These are phyloP conservation scores for Carex sylvatica DNA, from an alignment of 202 grass and related monocot genomes.

Conservation along the genomic window DNA sequence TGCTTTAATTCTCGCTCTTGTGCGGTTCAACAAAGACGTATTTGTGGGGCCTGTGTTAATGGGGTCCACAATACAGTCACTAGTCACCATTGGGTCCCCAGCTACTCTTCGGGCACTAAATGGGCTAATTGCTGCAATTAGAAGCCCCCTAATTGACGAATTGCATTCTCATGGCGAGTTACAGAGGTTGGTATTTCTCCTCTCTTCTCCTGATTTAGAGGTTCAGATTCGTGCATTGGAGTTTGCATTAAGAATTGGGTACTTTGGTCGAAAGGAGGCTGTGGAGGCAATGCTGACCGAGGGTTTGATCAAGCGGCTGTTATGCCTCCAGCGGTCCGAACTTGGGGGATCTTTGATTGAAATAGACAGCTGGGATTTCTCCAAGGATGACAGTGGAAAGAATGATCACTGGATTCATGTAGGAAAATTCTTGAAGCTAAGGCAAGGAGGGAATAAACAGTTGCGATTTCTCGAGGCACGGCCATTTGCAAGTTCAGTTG, in stretches of 20 bases:
- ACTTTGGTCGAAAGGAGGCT: slow-evolving; percentile 67
- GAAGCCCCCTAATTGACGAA: slow-evolving; percentile 83
- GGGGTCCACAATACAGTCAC: slow-evolving; percentile 53
- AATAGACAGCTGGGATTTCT: slow-evolving; percentile 12
- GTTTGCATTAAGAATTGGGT: slow-evolving; percentile 50
- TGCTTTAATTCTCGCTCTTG: slow-evolving; percentile 47
- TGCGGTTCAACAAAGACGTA: slow-evolving; percentile 90
- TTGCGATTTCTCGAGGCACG: not conserved
- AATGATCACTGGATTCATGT: not conserved
- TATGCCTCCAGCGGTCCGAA: slow-evolving; percentile 68
- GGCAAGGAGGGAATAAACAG: not conserved
- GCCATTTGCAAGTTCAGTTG: slow-evolving; percentile 71
- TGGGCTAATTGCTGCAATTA: slow-evolving; percentile 54
- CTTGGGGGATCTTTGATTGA: slow-evolving; percentile 41
- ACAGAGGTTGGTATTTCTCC: slow-evolving; percentile 57
- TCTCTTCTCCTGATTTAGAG: slow-evolving; percentile 43
- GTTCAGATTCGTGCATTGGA: slow-evolving; percentile 50
- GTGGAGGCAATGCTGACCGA: slow-evolving; percentile 66
- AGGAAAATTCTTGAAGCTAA: slow-evolving; percentile 3
- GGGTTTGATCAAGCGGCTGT: slow-evolving; percentile 75
- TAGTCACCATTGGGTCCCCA: slow-evolving; percentile 37
- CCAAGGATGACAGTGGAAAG: not conserved
- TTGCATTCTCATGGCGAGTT: slow-evolving; percentile 60
- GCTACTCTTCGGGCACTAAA: slow-evolving; percentile 54
- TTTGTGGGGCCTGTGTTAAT: slow-evolving; percentile 76